Conservation (phyloP, 2,329 filamentous ascomycete genomes). For the Xylariales sp. region DNA sequence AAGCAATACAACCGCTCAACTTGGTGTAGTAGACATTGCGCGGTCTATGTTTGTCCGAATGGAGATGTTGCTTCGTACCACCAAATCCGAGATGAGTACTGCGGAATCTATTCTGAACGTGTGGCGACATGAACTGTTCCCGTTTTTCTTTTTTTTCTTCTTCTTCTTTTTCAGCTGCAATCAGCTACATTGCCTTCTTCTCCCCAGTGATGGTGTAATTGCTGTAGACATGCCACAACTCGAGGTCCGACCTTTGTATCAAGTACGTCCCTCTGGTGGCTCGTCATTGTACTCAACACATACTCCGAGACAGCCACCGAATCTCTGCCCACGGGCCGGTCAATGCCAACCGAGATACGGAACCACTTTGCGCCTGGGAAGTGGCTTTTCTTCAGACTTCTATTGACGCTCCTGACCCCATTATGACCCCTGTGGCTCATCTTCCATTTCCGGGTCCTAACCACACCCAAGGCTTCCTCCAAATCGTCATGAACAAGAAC, state of each 20-base stretch:
- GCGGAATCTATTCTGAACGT: no score
- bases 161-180: no score
- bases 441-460: slow-evolving; percentile 60
- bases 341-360: slow-evolving; percentile 79
- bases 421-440: slow-evolving; percentile 68
- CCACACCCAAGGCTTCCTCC: slow-evolving; percentile 63
- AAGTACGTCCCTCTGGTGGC: slow-evolving; percentile 44
- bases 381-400: slow-evolving; percentile 37
- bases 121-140: no score
- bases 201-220: slow-evolving; percentile 37
- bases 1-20: no score
- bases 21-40: no score
- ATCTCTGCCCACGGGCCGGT: slow-evolving; percentile 69
- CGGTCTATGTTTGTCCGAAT: no score
- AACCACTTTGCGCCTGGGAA: slow-evolving; percentile 40
- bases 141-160: no score
- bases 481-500: slow-evolving; percentile 88
- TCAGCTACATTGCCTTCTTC: no score
- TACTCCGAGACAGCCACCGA: slow-evolving; percentile 65
- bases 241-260: slow-evolving; percentile 46
- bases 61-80: no score
- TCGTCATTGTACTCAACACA: slow-evolving; percentile 66
- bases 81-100: no score
- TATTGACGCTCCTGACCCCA: slow-evolving; percentile 64
- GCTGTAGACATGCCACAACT: slow-evolving; percentile 45